Evolutionary conservation across 2,329 filamentous ascomycete genomes (phyloP).

Genomic region (Emericellopsis atlantica): DNA sequence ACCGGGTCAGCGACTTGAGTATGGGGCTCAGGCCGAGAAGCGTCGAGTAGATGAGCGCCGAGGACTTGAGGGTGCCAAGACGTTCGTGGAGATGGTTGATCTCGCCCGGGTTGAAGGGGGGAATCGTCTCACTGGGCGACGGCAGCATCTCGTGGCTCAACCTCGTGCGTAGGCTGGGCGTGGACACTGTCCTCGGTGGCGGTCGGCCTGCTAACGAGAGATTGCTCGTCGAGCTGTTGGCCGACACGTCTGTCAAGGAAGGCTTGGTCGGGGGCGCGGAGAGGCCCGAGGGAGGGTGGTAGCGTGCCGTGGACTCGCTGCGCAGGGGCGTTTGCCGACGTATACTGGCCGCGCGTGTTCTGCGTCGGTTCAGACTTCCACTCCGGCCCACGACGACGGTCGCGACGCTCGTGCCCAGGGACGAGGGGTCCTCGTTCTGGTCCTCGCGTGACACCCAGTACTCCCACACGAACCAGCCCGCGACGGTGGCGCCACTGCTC

Average conservation of each 20-base stretch:
- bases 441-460: constrained; percentile 68
- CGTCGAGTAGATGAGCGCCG: constrained; percentile 83
- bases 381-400: constrained; percentile 19
- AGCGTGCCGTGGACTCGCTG: constrained; percentile 8
- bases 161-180: background rate
- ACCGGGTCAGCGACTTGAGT: constrained; percentile 87
- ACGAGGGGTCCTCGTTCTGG: constrained; percentile 21
- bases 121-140: constrained; percentile 10
- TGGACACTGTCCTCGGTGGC: background rate
- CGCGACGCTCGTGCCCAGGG: constrained; percentile 18
- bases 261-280: constrained; percentile 9
- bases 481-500: constrained; percentile 68
- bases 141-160: constrained; percentile 8
- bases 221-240: constrained; percentile 34
- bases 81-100: constrained; percentile 34
- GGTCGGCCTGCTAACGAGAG: constrained; percentile 11
- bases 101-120: constrained; percentile 17
- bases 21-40: constrained; percentile 88
- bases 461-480: constrained; percentile 88
- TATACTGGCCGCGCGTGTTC: constrained; percentile 20
- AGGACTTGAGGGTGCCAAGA: constrained; percentile 79
- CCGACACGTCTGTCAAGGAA: constrained; percentile 13
- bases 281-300: constrained; percentile 7
- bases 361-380: constrained; percentile 18
- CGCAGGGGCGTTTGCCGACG: constrained; percentile 18